Conservation (phyloP, 164 flowering plant genomes). For the Macadamia tetraphylla region DNA sequence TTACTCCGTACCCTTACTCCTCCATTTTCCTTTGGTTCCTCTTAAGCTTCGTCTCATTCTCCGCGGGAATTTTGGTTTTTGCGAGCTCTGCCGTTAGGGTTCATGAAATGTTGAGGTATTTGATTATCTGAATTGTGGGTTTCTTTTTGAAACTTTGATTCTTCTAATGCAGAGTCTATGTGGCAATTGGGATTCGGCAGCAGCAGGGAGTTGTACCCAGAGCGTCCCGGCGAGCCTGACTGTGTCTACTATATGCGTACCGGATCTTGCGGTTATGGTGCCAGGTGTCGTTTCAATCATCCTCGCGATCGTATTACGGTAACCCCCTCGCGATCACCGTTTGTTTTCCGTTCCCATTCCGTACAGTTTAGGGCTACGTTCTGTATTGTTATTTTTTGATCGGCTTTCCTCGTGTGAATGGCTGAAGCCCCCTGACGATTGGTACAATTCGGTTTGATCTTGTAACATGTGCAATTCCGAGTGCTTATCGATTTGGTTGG, state of each 20-base stretch:
- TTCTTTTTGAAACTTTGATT: conserved; percentile 11
- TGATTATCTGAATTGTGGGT: conserved; percentile 15
- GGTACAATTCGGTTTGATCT: conserved; percentile 1
- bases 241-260: conserved; percentile 79
- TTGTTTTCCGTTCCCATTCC: background rate
- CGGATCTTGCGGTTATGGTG: conserved; percentile 80
- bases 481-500: background rate
- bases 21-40: background rate
- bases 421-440: conserved; percentile 7
- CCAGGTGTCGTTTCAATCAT: conserved; percentile 79
- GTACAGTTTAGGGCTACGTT: conserved; percentile 8
- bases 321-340: conserved; percentile 4
- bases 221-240: conserved; percentile 65
- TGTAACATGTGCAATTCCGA: background rate
- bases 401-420: no score
- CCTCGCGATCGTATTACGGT: conserved; percentile 73
- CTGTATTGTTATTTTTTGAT: background rate
- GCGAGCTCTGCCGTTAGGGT: background rate
- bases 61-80: conserved; percentile 1
- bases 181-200: conserved; percentile 46
- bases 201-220: conserved; percentile 57
- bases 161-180: conserved; percentile 48
- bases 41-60: conserved; percentile 3
- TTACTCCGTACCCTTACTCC: conserved; percentile 7
- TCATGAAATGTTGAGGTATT: background rate